A percentile compares a stretch with the other conserved stretches of the same genome.
These are phyloP conservation scores for Prunus yedoensis DNA, from an alignment of 331 rosid species.

Conservation along the genomic window DNA sequence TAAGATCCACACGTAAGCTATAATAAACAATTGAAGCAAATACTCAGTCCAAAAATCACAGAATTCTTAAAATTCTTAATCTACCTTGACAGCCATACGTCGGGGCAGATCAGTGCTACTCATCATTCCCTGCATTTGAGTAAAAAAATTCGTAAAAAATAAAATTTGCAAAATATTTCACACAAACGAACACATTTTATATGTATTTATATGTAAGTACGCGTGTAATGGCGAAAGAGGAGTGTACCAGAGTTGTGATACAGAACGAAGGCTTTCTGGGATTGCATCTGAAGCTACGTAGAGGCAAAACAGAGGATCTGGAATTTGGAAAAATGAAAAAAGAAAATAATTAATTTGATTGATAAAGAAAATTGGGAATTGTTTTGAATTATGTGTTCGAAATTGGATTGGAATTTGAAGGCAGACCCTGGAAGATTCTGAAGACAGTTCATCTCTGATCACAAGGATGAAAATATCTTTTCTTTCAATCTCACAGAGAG, in stretches of 20 bases:
- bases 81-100: conserved; percentile 60
- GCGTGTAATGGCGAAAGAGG: background rate
- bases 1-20: background rate
- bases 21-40: background rate
- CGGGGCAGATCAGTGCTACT: conserved; percentile 36
- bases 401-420: background rate
- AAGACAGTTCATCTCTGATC: conserved; percentile 61
- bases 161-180: conserved; percentile 3
- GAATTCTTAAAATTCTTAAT: conserved; percentile 20
- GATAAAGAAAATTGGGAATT: background rate
- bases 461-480: background rate
- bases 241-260: conserved; percentile 40
- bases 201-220: background rate
- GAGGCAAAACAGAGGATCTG: conserved; percentile 60
- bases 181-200: background rate
- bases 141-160: conserved; percentile 7
- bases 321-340: conserved; percentile 10
- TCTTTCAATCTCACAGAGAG: background rate
- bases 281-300: conserved; percentile 36
- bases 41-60: background rate
- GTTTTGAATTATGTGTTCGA: background rate
- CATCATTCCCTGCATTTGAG: conserved; percentile 39
- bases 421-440: conserved; percentile 55
- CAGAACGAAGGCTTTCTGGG: conserved; percentile 34
- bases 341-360: background rate